Conservation (phyloP, 2,329 filamentous ascomycete species). For the Ophiobolus disseminans region DNA sequence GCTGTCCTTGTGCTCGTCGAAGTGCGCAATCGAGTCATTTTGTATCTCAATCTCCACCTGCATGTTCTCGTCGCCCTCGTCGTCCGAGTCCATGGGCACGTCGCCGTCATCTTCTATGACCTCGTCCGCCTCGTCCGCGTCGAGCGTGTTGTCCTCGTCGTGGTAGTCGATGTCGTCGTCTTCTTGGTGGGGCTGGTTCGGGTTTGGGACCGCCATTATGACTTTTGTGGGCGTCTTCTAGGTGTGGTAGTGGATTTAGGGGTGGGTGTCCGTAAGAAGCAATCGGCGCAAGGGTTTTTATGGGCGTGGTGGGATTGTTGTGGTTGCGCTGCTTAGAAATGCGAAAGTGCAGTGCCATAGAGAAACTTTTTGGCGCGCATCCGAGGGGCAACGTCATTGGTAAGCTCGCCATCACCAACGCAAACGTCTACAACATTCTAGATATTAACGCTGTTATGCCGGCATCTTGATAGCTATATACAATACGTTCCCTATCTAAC, state of each 20-base stretch:
- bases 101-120: slow-evolving; percentile 73
- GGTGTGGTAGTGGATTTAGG: neutral
- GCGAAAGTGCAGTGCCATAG: slow-evolving; percentile 25
- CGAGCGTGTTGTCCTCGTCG: slow-evolving; percentile 74
- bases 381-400: slow-evolving; percentile 32
- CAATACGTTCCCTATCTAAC: too few relatives aligned
- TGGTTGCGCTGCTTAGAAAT: slow-evolving; percentile 45
- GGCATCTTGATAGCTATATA: neutral
- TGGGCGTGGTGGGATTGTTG: neutral
- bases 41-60: slow-evolving; percentile 76
- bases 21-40: slow-evolving; percentile 93
- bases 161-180: slow-evolving; percentile 55
- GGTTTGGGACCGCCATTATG: slow-evolving; percentile 34
- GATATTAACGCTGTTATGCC: neutral
- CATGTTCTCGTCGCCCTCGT: slow-evolving; percentile 61
- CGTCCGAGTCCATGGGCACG: slow-evolving; percentile 80
- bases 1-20: slow-evolving; percentile 87
- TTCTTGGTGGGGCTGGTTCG: slow-evolving; percentile 35
- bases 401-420: slow-evolving; percentile 13
- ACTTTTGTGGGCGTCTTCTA: neutral
- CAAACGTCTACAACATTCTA: too few relatives aligned
- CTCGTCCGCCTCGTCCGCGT: slow-evolving; percentile 78
- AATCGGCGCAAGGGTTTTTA: neutral
- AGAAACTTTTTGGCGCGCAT: slow-evolving; percentile 41
- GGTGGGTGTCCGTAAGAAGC: neutral